Evolutionary conservation across 352 stramenopile genomes (phyloP).

Genomic region (Blastocystis sp.): DNA sequence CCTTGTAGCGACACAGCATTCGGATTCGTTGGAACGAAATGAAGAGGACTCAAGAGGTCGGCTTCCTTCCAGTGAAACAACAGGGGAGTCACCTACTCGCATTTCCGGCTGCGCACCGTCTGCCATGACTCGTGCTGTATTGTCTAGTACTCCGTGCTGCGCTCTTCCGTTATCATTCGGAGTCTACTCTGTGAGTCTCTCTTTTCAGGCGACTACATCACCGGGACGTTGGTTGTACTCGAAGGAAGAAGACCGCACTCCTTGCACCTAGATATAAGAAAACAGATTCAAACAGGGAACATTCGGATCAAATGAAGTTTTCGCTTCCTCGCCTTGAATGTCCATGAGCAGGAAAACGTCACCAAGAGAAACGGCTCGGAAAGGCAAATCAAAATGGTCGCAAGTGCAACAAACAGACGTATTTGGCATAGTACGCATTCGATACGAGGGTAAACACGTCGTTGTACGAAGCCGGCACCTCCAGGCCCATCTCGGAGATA

Average conservation of each 20-base stretch:
- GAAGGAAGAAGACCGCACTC: background rate
- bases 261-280: background rate
- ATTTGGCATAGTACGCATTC: conserved; percentile 48
- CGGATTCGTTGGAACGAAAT: background rate
- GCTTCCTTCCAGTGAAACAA: background rate
- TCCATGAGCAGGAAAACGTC: background rate
- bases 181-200: background rate
- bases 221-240: background rate
- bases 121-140: background rate
- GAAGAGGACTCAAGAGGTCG: background rate
- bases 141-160: background rate
- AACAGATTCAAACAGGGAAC: background rate
- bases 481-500: conserved; percentile 29
- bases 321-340: background rate
- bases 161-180: background rate
- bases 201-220: background rate
- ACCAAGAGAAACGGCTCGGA: background rate
- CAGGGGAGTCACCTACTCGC: background rate
- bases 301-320: background rate
- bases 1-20: background rate
- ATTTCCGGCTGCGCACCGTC: background rate
- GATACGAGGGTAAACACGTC: conserved; percentile 19
- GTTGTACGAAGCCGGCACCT: conserved; percentile 42
- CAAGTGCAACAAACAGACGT: conserved; percentile 7
- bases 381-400: background rate